Evolutionary conservation across 805 yeast species (phyloP).

Genomic region (Ogataea methylovora): DNA sequence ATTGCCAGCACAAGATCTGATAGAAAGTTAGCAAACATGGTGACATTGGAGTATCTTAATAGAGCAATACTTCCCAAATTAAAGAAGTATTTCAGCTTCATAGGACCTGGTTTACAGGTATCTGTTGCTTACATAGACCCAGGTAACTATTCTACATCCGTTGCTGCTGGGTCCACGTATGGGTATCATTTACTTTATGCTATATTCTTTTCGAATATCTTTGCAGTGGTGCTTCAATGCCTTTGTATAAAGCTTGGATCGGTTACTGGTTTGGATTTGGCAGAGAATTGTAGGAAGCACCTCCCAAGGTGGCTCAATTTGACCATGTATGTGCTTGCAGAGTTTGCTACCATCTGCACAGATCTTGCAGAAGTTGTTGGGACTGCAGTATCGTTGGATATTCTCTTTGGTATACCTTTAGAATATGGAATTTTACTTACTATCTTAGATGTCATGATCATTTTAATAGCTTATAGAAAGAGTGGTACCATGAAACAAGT

Average conservation of each 20-base stretch:
- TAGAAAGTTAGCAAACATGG: no score
- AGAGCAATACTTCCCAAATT: no score
- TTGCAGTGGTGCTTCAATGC: constrained; percentile 78
- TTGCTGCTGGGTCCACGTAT: constrained; percentile 78
- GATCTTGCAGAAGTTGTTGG: constrained; percentile 95
- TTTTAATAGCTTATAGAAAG: constrained; percentile 70
- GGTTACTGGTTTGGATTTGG: constrained; percentile 82
- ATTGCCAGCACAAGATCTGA: no score
- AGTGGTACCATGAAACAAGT: constrained; percentile 71
- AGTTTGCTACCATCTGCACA: constrained; percentile 83
- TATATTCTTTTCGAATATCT: constrained; percentile 67
- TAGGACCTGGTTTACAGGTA: constrained; percentile 86
- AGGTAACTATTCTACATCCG: constrained; percentile 88
- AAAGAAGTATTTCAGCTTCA: constrained; percentile 54
- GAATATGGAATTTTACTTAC: constrained; percentile 72
- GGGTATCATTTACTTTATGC: constrained; percentile 67
- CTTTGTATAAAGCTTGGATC: constrained; percentile 82
- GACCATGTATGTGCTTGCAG: constrained; percentile 63
- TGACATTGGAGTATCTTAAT: no score
- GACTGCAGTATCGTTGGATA: constrained; percentile 78
- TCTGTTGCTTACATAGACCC: constrained; percentile 93
- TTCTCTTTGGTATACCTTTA: constrained; percentile 68
- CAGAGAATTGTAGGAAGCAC: constrained; percentile 72
- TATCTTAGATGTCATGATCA: constrained; percentile 71
- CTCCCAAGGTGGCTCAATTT: constrained; percentile 63